Percentiles rank a stretch among this genome's conserved stretches.
Conservation (phyloP, 257 asterid species). For the Fraxinus americana region DNA sequence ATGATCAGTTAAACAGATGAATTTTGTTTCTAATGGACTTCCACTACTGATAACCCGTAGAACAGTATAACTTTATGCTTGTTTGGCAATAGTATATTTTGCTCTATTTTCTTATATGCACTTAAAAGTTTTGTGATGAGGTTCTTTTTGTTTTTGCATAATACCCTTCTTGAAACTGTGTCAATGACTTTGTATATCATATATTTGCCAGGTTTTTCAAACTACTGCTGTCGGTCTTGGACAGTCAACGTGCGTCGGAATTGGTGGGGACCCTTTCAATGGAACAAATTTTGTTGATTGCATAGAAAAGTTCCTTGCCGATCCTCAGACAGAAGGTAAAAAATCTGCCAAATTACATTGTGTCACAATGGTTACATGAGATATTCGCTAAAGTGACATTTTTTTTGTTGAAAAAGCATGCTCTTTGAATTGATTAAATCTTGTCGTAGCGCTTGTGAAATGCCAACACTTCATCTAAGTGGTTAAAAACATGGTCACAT, state of each 20-base stretch:
- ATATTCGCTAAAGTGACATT: background rate
- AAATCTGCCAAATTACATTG: background rate
- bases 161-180: conserved; percentile 16
- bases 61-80: conserved; percentile 3
- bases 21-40: conserved; percentile 11
- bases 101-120: background rate
- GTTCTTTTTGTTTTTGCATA: conserved; percentile 7
- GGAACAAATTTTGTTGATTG: conserved; percentile 99
- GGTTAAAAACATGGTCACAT: background rate
- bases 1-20: background rate
- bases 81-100: background rate
- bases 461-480: background rate
- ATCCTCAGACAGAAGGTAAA: conserved; percentile 97
- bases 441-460: background rate
- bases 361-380: background rate
- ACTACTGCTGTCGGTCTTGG: conserved; percentile 99
- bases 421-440: background rate
- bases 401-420: background rate
- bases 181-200: conserved; percentile 24
- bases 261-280: conserved; percentile 98
- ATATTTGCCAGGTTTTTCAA: conserved; percentile 75
- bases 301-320: conserved; percentile 78
- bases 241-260: conserved; percentile 94
- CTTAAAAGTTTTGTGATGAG: conserved; percentile 11
- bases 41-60: background rate